Conservation (phyloP, 2,329 filamentous ascomycete species). For the Orbilia oligospora region DNA sequence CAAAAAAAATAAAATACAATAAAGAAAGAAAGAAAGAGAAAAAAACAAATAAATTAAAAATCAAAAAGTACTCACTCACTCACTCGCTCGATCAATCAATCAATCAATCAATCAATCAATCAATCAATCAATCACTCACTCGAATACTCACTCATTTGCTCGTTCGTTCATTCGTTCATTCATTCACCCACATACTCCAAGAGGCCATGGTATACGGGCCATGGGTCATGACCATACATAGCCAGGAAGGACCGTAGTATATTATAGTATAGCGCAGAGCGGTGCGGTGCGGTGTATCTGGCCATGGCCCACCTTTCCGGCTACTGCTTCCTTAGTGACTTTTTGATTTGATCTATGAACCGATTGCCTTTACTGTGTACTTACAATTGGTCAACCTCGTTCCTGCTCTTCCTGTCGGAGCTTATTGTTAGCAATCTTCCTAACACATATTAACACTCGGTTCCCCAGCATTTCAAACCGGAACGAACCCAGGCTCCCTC, state of each 20-base stretch:
- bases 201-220: slow-evolving; percentile 27
- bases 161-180: slow-evolving; percentile 19
- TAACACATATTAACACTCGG: slow-evolving; percentile 59
- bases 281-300: no score
- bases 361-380: no score
- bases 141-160: no score
- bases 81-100: no score
- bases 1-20: no score
- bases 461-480: slow-evolving; percentile 60
- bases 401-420: slow-evolving; percentile 59
- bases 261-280: no score
- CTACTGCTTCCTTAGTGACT: slow-evolving; percentile 59
- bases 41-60: no score
- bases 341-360: slow-evolving; percentile 27
- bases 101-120: no score
- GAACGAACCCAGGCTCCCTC: slow-evolving; percentile 51
- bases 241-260: slow-evolving; percentile 51
- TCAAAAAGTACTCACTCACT: slow-evolving; percentile 49
- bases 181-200: slow-evolving; percentile 39
- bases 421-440: slow-evolving; percentile 52
- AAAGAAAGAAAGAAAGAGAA: no score
- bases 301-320: slow-evolving; percentile 60
- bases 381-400: slow-evolving; percentile 36
- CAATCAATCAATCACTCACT: no score
- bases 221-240: not conserved